Evolutionary conservation across 306 rosid species (phyloP).

Genomic region (Comarum palustre): DNA sequence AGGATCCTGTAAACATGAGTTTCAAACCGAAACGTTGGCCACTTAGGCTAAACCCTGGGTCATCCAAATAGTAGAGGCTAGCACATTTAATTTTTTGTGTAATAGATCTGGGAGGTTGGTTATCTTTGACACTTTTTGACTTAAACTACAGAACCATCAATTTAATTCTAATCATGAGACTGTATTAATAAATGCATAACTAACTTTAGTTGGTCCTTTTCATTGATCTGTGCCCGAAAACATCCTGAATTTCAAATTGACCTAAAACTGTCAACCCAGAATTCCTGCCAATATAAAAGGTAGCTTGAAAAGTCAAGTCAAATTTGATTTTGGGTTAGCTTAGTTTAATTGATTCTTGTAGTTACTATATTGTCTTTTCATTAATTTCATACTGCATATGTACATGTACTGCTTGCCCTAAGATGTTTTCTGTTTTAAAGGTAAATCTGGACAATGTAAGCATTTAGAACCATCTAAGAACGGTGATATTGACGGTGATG

Average conservation of each 20-base stretch:
- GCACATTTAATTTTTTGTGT: neutral
- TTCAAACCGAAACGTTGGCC: neutral
- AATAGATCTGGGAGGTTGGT: neutral
- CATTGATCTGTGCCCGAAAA: neutral
- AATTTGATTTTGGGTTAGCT: neutral
- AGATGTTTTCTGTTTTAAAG: slow-evolving; percentile 32
- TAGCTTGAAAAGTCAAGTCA: neutral
- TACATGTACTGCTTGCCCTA: slow-evolving; percentile 1
- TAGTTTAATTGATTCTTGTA: neutral
- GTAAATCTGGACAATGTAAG: slow-evolving; percentile 39
- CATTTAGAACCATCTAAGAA: slow-evolving; percentile 39
- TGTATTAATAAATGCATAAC: neutral
- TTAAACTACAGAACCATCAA: neutral
- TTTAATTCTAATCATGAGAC: neutral
- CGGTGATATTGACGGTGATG: slow-evolving; percentile 44
- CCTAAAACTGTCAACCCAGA: neutral
- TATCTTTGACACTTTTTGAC: neutral
- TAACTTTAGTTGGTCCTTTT: neutral
- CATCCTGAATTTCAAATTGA: neutral
- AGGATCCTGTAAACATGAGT: neutral
- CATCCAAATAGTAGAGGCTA: neutral
- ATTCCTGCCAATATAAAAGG: neutral
- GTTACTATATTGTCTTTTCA: neutral
- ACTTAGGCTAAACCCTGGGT: neutral
- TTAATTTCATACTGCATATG: slow-evolving; percentile 7